Evolutionary conservation across 257 asterid species (phyloP), one percentile per base, ranked within the genome.

Genomic region (Knoxia roxburghii): DNA sequence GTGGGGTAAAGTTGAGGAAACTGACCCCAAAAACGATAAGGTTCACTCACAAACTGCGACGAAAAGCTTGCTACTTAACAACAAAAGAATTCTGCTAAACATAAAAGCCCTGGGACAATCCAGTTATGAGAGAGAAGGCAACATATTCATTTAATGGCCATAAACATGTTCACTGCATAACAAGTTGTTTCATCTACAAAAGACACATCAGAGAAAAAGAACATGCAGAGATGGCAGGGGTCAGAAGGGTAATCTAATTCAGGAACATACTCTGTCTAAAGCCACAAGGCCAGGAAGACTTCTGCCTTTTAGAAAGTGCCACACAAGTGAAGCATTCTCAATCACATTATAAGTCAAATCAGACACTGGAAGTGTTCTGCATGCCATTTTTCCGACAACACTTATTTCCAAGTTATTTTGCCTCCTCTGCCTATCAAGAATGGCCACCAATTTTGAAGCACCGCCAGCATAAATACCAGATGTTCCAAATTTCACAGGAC

Each of bases 271-370:
- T 75, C 88, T 88, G 76, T 93, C 96, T 64, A 90, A 76, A 71
- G 97, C 96, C 95, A 88, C 73, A 52, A 93, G 85, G 75, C 97
- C 99, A 0, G 96, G 97, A 84, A 93, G 97, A 64, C 77, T 85
- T 80, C 95, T 80, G 77, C 95, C 95, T 81, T 86, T 85, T 66
- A 93, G 95, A 90, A 79, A 85, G 77, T 85, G 90, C 97, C 97
- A 93, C 48, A 83, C 85, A 77, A 84, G 85, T 7, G 88, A 84
- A 72, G 87, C 95, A 73, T 78, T 80, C 71, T 72, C 76, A 35
- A 88, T 72, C 73, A 84, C 40, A 70, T 80, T 70, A 56, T 45
- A 81, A 58, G 69, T 68, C 54, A 81, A 68, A 65, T 68, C 39
- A 57, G 75, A 77, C 64, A 58, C 68, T 56, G 67, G 26, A 64